Base-by-base conservation (phyloP, 192 early-diverging fungal genomes). In the Haplosporangium gracile region DNA sequence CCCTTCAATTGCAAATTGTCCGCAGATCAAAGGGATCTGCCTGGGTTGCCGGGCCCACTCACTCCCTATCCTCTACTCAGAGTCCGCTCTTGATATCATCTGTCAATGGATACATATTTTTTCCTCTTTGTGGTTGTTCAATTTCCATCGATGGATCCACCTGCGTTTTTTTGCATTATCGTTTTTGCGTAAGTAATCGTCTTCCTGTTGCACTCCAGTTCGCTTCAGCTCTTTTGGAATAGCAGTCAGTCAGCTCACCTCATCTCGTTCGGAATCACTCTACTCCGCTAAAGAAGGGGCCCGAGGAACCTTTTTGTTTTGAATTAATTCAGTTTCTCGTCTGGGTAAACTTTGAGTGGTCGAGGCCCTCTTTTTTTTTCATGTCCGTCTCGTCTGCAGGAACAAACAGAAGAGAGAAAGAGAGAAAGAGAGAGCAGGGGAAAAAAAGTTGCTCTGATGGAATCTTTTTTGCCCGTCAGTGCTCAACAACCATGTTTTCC, bases 301-400 rank as follows among this genome's bases (percentile, higher is more conserved):
- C 60, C 60, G 60, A 65, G 60, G 60, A 13, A 32, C 60, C 32
- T 65, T 65, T 65, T 65, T 65, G 29, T 65, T 65, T 65, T 34
- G 29, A 10, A 65, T 11, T 65, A 32, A 65, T 65, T 32, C 60
- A 65, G 7, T 32, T 63, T 24, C 3, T 32, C 60, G 0, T 65
- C 60, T 65, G 60, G 60, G 60, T 65, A 65, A 65, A 65, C 60
- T 32, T 65, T 0, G 11, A 32, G 26, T 45, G 60, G 26, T 65
- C 60, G 60, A 65, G 60, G 26, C 60, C 60, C 60, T 32, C 4
- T 22, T 20, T 0, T n/a, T 57, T 29, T 29, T 63, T 63, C 11
- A 8, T 10, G 24, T 26, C 24, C 57, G 10, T 63, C 9, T n/a
- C n/a, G n/a, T 36, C 11, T 65, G n/a, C 26, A 11, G 26, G 60